A percentile compares a stretch with the other conserved stretches of the same genome.
Evolutionary conservation across 164 flowering plant species (phyloP).

Genomic region (Brasenia schreberi): DNA sequence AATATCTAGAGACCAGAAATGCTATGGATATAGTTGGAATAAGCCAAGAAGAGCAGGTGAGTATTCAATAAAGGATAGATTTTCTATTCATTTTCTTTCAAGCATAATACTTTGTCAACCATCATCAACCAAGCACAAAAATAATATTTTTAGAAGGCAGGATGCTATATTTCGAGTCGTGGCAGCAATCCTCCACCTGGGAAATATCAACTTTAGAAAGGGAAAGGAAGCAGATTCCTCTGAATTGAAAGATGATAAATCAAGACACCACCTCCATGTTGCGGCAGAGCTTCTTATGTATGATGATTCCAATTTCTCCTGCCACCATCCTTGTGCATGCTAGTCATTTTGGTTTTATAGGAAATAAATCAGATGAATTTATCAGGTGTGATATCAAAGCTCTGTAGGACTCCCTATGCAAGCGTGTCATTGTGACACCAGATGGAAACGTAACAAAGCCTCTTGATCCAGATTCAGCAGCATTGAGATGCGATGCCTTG

Average conservation of each 20-base stretch:
- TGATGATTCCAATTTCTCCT: conserved; percentile 8
- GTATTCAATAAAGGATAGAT: neutral
- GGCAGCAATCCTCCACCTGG: conserved; percentile 81
- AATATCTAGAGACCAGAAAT: conserved; percentile 51
- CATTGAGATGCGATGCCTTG: conserved; percentile 56
- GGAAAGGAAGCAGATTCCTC: conserved; percentile 76
- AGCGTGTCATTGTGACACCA: conserved; percentile 82
- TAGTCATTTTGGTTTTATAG: neutral
- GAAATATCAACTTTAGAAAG: conserved; percentile 57
- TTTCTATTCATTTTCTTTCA: neutral
- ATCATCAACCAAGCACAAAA: neutral
- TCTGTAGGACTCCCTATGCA: conserved; percentile 59
- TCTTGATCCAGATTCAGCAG: conserved; percentile 62
- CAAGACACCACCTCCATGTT: conserved; percentile 52
- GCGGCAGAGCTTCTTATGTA: conserved; percentile 75
- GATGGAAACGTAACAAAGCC: conserved; percentile 67
- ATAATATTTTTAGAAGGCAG: conserved; percentile 18
- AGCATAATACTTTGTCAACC: neutral
- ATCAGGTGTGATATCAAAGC: conserved; percentile 58
- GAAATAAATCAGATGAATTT: neutral
- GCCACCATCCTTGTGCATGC: neutral
- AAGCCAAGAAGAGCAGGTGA: conserved; percentile 68
- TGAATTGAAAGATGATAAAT: conserved; percentile 49
- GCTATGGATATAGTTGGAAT: conserved; percentile 90
- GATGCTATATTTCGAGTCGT: conserved; percentile 79